Conservation (phyloP, 108 stramenopile species). For the Nannochloropsis salina region DNA sequence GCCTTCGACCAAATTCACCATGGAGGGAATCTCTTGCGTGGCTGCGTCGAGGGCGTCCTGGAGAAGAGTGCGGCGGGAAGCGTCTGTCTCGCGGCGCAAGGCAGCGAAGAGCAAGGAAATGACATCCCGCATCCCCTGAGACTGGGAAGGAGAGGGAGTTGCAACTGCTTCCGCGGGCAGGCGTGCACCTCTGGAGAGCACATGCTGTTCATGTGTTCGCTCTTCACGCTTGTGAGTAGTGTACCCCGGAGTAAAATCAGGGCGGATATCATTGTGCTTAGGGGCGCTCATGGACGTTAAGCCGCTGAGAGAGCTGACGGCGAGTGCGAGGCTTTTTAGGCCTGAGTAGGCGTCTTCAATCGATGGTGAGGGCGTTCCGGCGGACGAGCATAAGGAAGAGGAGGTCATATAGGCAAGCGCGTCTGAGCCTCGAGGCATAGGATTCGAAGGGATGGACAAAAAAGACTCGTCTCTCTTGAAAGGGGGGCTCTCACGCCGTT, state of each 20-base stretch:
- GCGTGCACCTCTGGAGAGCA: too few species aligned
- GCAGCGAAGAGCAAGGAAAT: neutral
- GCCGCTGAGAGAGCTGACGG: slow-evolving; percentile 16
- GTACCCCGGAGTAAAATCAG: too few species aligned
- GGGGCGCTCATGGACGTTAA: neutral
- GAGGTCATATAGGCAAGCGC: too few species aligned
- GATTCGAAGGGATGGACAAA: neutral
- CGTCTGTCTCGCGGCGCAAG: neutral
- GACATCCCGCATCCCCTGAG: neutral
- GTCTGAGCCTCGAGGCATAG: too few species aligned
- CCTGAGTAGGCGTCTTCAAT: neutral
- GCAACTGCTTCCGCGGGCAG: too few species aligned
- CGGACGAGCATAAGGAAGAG: neutral
- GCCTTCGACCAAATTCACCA: slow-evolving; percentile 1
- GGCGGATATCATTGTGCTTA: too few species aligned
- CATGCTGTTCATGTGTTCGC: too few species aligned
- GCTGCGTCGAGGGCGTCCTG: neutral
- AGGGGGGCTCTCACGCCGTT: neutral
- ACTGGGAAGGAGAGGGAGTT: neutral
- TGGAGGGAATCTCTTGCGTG: neutral
- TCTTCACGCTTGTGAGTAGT: too few species aligned
- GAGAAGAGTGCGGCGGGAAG: neutral
- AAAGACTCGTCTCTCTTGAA: neutral
- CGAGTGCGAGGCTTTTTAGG: neutral
- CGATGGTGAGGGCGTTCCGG: neutral